Evolutionary conservation across 2,329 filamentous ascomycete species (phyloP), one percentile per base, ranked within the genome.

Genomic region (Ceratocystis harringtonii): DNA sequence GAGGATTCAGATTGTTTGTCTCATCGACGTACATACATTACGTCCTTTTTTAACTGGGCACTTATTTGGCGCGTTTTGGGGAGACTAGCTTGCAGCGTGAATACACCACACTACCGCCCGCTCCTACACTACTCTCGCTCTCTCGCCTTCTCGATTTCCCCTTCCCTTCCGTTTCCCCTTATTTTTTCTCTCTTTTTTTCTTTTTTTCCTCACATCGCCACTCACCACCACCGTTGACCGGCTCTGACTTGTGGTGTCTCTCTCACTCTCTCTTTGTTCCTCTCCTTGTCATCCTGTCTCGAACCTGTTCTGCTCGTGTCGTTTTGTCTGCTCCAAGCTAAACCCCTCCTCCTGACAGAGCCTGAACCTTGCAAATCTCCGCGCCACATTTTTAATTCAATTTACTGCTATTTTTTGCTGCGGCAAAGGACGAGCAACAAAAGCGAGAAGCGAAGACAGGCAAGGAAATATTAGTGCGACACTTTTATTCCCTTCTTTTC

Each of bases 1-100:
- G 61, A 62, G 61, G 61, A 43, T 50, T 25, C 12, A 58, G 55
- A n/a, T 58, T 58, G 55, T 30, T 58, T 58, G 55, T 58, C 55
- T 58, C 55, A 58, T 58, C 55, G 28, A 30, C 55, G 55, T 58
- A 58, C 55, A 58, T 19, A 58, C 55, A 58, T 58, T n/a, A 30
- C 22, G 52, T 30, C 22, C 30, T 6, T 28, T 17, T 36, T 17
- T 36, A 36, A 57, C 55, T 36, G 6, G 12, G 30, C 22, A 62
- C 44, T 45, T 30, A 62, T 32, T 62, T 43, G 60, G 22, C 41
- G 60, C 60, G 44, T 62, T 15, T 25, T 61, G 58, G 15, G 32
- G 2, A 58, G 36, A 41, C 36, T 41, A 41, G 36, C 36, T 41
- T 41, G 36, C 36, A 12, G 36, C 36, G 36, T 12, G 3, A 12